These are phyloP conservation scores for Magnusiomyces tetraspermus DNA, from an alignment of 1,139 yeast genomes.

Conservation along the genomic window DNA sequence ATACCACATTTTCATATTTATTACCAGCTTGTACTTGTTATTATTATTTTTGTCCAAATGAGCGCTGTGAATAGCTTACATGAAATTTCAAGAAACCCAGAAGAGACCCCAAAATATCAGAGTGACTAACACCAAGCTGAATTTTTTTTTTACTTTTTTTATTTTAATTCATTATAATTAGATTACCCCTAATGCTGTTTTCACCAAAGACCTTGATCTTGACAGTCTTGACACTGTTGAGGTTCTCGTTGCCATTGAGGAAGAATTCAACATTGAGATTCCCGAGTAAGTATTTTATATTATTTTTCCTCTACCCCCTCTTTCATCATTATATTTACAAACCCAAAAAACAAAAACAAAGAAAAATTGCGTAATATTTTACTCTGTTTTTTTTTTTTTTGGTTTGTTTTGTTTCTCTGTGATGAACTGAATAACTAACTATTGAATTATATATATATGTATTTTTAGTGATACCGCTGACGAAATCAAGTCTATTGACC, in stretches of 20 bases:
- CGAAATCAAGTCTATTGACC: conserved; percentile 74
- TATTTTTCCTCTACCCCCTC: not conserved
- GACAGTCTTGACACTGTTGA: conserved; percentile 82
- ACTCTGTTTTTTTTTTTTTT: no score
- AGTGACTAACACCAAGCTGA: not conserved
- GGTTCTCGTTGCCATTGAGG: conserved; percentile 78
- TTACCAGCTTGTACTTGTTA: no score
- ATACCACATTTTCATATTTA: no score
- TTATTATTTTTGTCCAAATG: no score
- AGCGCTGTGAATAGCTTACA: no score
- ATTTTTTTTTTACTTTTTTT: not conserved
- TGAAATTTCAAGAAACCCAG: no score
- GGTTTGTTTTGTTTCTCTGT: no score
- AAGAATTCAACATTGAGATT: conserved; percentile 53
- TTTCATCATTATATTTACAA: no score
- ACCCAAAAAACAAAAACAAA: no score
- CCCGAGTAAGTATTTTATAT: conserved; percentile 43
- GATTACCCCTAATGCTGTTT: conserved; percentile 50
- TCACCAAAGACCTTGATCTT: conserved; percentile 64
- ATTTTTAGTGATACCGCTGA: conserved; percentile 42
- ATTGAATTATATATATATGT: not conserved
- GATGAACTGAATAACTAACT: no score
- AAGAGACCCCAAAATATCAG: no score
- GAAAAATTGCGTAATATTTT: no score
- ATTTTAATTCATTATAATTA: conserved; percentile 17